Evolutionary conservation across 2,329 filamentous ascomycete genomes (phyloP), one percentile per base, ranked within the genome.

Genomic region (Aspergillus pseudoglaucus): DNA sequence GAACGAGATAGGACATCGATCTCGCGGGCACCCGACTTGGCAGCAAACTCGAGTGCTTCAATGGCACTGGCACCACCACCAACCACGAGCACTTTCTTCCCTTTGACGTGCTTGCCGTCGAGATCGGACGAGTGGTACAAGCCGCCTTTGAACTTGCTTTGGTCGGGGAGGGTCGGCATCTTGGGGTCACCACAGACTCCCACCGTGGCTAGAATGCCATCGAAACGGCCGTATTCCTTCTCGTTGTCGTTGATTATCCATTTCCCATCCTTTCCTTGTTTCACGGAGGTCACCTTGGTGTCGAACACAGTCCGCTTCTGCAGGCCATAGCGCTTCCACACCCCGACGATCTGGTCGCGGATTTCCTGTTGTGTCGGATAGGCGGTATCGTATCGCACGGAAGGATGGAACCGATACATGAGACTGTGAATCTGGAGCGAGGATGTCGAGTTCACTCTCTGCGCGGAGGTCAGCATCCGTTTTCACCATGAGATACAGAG

Each of bases 321-420:
- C 0, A 94, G 76, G 1, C 80, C 79, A 60, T 94, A 94, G 3
- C 77, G 76, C 56, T 87, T 77, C 88, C 88, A 94, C 0, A 94
- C 71, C 50, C 83, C 69, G 15, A 76, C 76, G 9, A 93, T 83
- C 61, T 90, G 83, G 20, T 77, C 75, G 39, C 90, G 75, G 50
- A 94, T 93, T 65, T 90, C 82, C 53, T 84, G 72, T 44, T 87
- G 83, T 51, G 84, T 78, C 0, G 89, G 89, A 60, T 94, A 94
- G n/a, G 87, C 87, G 25, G 76, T 73, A 30, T 79, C 73, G 82
- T 87, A 94, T 51, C 79, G 75, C 1, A 94, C 81, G 0, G 85
- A 86, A 0, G 89, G 89, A 56, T 91, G 87, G 64, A 94, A 95
- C 18, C 88, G 81, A 66, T 91, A 94, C 88, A 93, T 93, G 49